Evolutionary conservation across 176 grass and related monocot genomes (phyloP).

Genomic region (Oryza officinalis): DNA sequence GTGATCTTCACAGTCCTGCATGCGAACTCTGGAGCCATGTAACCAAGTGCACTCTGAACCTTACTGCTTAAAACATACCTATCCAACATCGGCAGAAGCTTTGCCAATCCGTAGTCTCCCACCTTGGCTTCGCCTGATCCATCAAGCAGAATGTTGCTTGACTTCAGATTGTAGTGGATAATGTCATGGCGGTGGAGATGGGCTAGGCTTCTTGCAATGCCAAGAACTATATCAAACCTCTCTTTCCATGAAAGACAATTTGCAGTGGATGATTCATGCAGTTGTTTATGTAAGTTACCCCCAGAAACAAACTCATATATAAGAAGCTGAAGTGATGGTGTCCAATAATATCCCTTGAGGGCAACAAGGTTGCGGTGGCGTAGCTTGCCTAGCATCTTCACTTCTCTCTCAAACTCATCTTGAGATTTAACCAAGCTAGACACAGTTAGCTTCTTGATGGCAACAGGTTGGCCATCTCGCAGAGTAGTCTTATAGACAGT

Average conservation of each 20-base stretch:
- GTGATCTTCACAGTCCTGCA: slow-evolving; percentile 95
- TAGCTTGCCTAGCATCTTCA: slow-evolving; percentile 84
- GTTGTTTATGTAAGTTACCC: slow-evolving; percentile 80
- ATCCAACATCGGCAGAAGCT: slow-evolving; percentile 94
- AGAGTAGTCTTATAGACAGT: slow-evolving; percentile 87
- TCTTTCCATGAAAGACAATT: slow-evolving; percentile 88
- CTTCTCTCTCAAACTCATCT: slow-evolving; percentile 97
- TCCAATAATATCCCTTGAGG: slow-evolving; percentile 96
- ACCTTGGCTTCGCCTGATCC: slow-evolving; percentile 74
- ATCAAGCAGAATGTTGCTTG: slow-evolving; percentile 90
- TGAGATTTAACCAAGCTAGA: slow-evolving; percentile 99
- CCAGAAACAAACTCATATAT: slow-evolving; percentile 93
- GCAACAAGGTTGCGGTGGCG: slow-evolving; percentile 80
- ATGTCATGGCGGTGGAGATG: slow-evolving; percentile 80
- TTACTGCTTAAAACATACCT: slow-evolving; percentile 96
- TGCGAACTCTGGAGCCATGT: slow-evolving; percentile 98
- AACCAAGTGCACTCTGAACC: slow-evolving; percentile 92
- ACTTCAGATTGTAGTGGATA: slow-evolving; percentile 99
- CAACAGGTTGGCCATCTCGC: slow-evolving; percentile 78
- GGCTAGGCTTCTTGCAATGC: slow-evolving; percentile 78
- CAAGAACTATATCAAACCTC: slow-evolving; percentile 88
- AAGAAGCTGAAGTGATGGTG: slow-evolving; percentile 89
- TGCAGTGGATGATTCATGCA: slow-evolving; percentile 76
- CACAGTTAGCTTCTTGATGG: slow-evolving; percentile 98
- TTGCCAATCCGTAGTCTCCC: slow-evolving; percentile 97